Evolutionary conservation across 2,329 filamentous ascomycete genomes (phyloP).

Genomic region (Lecanoromycetidae sp.): DNA sequence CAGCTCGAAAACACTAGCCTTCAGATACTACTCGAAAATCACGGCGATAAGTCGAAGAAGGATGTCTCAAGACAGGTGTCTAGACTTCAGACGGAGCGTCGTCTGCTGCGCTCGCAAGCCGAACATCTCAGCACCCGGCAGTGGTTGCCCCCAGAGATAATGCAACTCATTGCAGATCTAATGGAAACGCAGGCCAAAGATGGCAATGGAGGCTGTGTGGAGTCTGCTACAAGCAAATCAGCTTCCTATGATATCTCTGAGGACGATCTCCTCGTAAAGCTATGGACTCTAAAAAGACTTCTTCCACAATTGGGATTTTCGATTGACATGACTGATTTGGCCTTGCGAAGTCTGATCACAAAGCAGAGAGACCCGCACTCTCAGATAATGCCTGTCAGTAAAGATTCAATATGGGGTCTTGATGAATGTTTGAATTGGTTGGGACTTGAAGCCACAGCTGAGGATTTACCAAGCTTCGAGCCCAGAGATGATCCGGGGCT

Average conservation of each 20-base stretch:
- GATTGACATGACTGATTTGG: slow-evolving; percentile 48
- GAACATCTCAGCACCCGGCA: slow-evolving; percentile 58
- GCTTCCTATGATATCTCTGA: slow-evolving; percentile 40
- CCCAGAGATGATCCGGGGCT: neutral
- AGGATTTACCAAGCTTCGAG: slow-evolving; percentile 27
- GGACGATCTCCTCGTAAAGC: slow-evolving; percentile 63
- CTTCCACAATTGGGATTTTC: slow-evolving; percentile 59
- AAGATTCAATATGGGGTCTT: slow-evolving; percentile 68
- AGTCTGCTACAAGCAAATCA: neutral
- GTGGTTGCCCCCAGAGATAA: slow-evolving; percentile 70
- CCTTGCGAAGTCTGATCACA: slow-evolving; percentile 51
- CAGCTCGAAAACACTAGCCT: slow-evolving; percentile 86
- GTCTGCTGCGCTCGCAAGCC: slow-evolving; percentile 67
- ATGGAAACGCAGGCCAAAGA: slow-evolving; percentile 42
- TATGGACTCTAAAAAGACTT: slow-evolving; percentile 75
- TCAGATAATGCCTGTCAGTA: slow-evolving; percentile 40
- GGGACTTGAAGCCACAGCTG: slow-evolving; percentile 57
- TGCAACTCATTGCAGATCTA: slow-evolving; percentile 70
- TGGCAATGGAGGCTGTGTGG: neutral
- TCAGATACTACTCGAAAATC: slow-evolving; percentile 74
- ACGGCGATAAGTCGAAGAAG: slow-evolving; percentile 64
- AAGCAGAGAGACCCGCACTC: slow-evolving; percentile 41
- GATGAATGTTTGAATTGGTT: slow-evolving; percentile 86
- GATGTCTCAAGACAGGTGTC: slow-evolving; percentile 66
- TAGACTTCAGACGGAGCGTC: slow-evolving; percentile 73